phyloP scores from a whole-genome alignment of 2,329 filamentous ascomycete genomes.

The Xylaria sp. region DNA sequence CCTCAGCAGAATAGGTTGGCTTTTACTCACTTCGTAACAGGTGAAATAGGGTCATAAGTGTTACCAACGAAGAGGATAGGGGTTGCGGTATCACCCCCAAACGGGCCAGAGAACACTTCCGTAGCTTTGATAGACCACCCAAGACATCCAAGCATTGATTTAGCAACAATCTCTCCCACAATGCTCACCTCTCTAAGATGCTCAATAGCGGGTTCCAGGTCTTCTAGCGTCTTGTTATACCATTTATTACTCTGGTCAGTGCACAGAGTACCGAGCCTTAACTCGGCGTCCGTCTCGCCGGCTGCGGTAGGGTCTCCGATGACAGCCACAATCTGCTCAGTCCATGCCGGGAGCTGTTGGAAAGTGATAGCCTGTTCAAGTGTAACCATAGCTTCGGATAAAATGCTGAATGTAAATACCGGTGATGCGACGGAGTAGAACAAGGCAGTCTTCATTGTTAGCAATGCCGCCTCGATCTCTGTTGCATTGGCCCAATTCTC shows the following conservation, averaged over 20 bases:
- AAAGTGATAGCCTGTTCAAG: slow-evolving; percentile 25
- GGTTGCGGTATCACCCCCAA: slow-evolving; percentile 26
- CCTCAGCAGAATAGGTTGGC: neutral
- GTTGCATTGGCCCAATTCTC: slow-evolving; percentile 29
- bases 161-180: slow-evolving; percentile 23
- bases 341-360: slow-evolving; percentile 23
- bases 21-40: slow-evolving; percentile 22
- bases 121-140: slow-evolving; percentile 28
- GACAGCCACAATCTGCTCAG: slow-evolving; percentile 12
- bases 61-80: slow-evolving; percentile 32
- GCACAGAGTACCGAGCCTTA: slow-evolving; percentile 24
- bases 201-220: slow-evolving; percentile 17
- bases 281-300: slow-evolving; percentile 21
- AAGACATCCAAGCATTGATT: slow-evolving; percentile 29
- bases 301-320: slow-evolving; percentile 25
- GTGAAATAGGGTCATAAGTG: slow-evolving; percentile 30
- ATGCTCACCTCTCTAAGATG: slow-evolving; percentile 28
- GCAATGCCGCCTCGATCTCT: slow-evolving; percentile 22
- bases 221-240: slow-evolving; percentile 31
- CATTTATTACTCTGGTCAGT: slow-evolving; percentile 27
- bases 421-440: slow-evolving; percentile 18
- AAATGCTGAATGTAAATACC: neutral
- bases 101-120: slow-evolving; percentile 25
- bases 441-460: slow-evolving; percentile 26
- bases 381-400: slow-evolving; percentile 23